Base-by-base conservation (phyloP, 768 basidiomycete genomes). In the Tulasnella sp. region DNA sequence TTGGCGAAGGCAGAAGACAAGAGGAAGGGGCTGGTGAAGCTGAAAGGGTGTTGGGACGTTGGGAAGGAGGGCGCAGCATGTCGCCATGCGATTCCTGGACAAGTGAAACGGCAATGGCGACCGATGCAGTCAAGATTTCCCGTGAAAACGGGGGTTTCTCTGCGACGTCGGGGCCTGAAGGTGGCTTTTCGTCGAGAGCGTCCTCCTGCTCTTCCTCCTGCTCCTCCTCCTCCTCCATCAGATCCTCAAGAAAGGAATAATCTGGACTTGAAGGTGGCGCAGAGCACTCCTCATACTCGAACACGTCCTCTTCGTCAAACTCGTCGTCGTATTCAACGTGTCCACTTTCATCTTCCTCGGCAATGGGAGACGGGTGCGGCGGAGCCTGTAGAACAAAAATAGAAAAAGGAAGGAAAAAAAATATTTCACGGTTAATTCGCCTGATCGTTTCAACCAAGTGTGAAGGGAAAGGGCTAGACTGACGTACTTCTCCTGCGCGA, bases 21-120 rank as follows among this genome's bases (percentile, higher is more conserved):
- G 75, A 76, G 55, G 75, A 76, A 16, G 75, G 75, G 29, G 75
- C 75, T 35, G 75, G 75, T 4, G 75, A 76, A 11, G 75, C 61
- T 23, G 51, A 57, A 57, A 76, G 57, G 48, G 48, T 46, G 51
- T 40, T 57, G 37, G 48, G 39, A 57, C 51, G 75, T 51, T 76
- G 40, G n/a, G 75, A 57, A 32, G 51, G 57, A n/a, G 75, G 75
- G 1, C 55, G 57, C n/a, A 57, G 57, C 51, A 76, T 42, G 35
- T 76, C 61, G 15, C 51, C 32, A 57, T 76, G 75, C 55, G 39
- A 72, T 13, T 72, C 44, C 23, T 72, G 39, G 26, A 72, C 44
- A n/a, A 72, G 51, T 10, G 75, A 75, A 37, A 75, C 40, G 51
- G 75, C 75, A 32, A 75, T 67, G 75, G 75, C 73, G 5, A 74